A percentile compares a stretch with the other conserved stretches of the same genome.
phyloP scores from a whole-genome alignment of 148 eudicot species.

The Fagopyrum tataricum region DNA sequence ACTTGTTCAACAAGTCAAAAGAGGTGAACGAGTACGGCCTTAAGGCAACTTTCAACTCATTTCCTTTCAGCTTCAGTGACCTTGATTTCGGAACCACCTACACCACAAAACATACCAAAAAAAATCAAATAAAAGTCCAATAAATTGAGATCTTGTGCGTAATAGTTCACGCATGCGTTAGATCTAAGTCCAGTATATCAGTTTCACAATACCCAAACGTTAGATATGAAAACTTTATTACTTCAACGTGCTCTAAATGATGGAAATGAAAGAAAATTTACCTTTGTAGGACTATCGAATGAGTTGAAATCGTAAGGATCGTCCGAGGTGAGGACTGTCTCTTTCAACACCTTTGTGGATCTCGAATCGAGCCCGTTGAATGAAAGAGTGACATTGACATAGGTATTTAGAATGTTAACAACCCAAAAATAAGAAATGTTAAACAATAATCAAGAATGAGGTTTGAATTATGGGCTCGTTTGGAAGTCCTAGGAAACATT shows the following conservation, averaged over 20 bases:
- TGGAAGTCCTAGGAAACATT: too few relatives aligned
- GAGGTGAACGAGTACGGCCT: conserved; percentile 28
- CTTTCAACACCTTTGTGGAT: neutral
- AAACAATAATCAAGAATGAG: too few relatives aligned
- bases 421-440: neutral
- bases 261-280: too few relatives aligned
- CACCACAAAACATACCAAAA: neutral
- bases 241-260: neutral
- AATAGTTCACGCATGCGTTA: neutral
- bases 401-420: neutral
- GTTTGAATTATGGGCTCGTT: too few relatives aligned
- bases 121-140: neutral
- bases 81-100: conserved; percentile 28
- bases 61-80: conserved; percentile 1
- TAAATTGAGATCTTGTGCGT: too few relatives aligned
- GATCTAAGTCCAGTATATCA: too few relatives aligned
- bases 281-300: conserved; percentile 1
- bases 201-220: too few relatives aligned
- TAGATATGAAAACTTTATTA: neutral
- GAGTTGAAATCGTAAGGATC: neutral
- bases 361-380: neutral
- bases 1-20: conserved; percentile 19
- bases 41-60: conserved; percentile 15
- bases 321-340: neutral
- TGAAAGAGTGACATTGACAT: neutral